phyloP scores from a whole-genome alignment of 805 yeast species.

The Metschnikowia cubensis region DNA sequence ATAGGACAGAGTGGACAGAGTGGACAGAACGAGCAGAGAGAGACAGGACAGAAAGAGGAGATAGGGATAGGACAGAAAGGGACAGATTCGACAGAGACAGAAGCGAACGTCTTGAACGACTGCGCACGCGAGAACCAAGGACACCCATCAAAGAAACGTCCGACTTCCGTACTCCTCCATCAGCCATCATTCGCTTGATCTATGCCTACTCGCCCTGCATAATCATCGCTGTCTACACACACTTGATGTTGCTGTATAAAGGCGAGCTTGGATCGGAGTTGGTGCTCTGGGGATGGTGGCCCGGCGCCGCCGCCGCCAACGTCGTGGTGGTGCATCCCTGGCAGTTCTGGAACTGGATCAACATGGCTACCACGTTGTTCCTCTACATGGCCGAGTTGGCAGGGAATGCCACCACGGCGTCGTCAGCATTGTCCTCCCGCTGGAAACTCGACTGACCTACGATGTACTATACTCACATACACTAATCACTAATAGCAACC shows the following conservation, averaged over 20 bases:
- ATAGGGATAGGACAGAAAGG: too few relatives aligned
- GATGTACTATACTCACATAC: constrained; percentile 4
- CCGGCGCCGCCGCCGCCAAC: constrained; percentile 19
- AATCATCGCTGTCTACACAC: constrained; percentile 92
- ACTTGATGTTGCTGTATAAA: constrained; percentile 83
- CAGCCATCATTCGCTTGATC: constrained; percentile 50
- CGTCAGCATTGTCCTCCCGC: constrained; percentile 39
- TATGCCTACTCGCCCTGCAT: constrained; percentile 93
- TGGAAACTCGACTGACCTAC: constrained; percentile 36
- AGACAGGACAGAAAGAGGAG: too few relatives aligned
- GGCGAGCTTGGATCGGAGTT: constrained; percentile 67
- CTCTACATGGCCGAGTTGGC: constrained; percentile 76
- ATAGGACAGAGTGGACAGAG: too few relatives aligned
- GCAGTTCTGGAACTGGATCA: constrained; percentile 97
- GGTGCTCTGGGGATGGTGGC: constrained; percentile 56
- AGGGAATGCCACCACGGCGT: constrained; percentile 29
- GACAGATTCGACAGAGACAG: too few relatives aligned
- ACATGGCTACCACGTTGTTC: constrained; percentile 74
- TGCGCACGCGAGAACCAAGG: constrained; percentile 2
- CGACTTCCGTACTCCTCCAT: constrained; percentile 12
- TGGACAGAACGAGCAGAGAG: too few relatives aligned
- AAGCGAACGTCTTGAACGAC: background rate
- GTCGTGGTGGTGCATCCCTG: constrained; percentile 58
- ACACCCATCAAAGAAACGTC: background rate
- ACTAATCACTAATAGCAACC: background rate